These are phyloP conservation scores for Penicillium daleae DNA, from an alignment of 495 filamentous ascomycete genomes.

Conservation along the genomic window DNA sequence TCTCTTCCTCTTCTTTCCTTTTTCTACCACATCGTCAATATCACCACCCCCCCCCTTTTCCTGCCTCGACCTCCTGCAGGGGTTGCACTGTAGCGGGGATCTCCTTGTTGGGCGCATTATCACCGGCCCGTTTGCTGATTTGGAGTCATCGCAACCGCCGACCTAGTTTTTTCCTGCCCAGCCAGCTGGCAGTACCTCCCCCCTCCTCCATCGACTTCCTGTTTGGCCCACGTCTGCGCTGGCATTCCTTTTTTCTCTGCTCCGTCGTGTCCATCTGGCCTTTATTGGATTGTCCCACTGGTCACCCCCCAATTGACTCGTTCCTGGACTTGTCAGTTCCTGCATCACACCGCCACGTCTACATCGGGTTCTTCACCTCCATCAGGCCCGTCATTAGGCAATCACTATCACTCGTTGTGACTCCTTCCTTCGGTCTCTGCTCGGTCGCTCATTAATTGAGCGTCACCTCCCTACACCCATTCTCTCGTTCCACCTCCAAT, in stretches of 20 bases:
- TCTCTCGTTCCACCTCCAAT: conserved; percentile 20
- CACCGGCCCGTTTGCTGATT: conserved; percentile 34
- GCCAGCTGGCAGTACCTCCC: conserved; percentile 26
- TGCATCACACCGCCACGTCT: conserved; percentile 32
- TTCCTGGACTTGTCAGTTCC: conserved; percentile 9
- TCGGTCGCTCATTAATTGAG: conserved; percentile 20
- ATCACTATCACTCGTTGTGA: conserved; percentile 6
- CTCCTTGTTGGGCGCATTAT: conserved; percentile 28
- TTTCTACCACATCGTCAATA: neutral
- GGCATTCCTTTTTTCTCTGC: conserved; percentile 4
- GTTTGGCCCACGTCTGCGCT: conserved; percentile 29
- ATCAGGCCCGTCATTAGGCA: conserved; percentile 6
- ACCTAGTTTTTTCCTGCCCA: conserved; percentile 26
- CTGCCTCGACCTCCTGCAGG: neutral
- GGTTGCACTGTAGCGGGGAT: conserved; percentile 21
- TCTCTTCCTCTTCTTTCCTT: neutral
- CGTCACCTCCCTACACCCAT: neutral
- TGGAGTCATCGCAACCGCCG: conserved; percentile 11
- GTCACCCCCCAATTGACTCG: neutral
- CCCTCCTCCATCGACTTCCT: conserved; percentile 9
- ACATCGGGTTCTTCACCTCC: conserved; percentile 3
- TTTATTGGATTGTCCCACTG: neutral
- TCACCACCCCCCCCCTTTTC: neutral
- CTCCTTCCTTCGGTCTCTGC: conserved; percentile 1
- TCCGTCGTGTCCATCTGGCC: neutral